Conservation (phyloP, 495 filamentous ascomycete genomes). For the Neurospora sp. region DNA sequence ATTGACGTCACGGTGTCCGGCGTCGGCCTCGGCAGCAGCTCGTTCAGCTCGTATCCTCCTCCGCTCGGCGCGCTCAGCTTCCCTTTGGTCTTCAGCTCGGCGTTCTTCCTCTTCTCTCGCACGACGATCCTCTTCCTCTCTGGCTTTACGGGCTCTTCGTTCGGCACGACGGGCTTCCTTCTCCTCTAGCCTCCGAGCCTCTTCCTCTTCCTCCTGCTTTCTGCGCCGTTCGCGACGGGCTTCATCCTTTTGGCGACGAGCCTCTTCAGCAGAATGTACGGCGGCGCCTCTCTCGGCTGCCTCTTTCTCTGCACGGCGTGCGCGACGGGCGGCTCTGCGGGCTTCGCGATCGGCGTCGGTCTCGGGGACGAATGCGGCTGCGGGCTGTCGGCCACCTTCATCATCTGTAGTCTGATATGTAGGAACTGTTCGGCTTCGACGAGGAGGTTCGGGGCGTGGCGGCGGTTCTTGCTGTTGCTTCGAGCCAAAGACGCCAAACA, state of each 20-base stretch:
- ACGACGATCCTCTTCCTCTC: slow-evolving; percentile 32
- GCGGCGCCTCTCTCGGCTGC: slow-evolving; percentile 36
- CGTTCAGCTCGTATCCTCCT: slow-evolving; percentile 31
- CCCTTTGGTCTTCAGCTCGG: slow-evolving; percentile 28
- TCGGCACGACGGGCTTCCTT: slow-evolving; percentile 43
- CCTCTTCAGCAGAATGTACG: slow-evolving; percentile 38
- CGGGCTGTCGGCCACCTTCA: slow-evolving; percentile 17
- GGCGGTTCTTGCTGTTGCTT: slow-evolving; percentile 14
- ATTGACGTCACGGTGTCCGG: slow-evolving; percentile 32
- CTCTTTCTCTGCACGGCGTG: slow-evolving; percentile 37
- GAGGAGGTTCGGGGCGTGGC: slow-evolving; percentile 30
- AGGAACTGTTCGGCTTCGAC: slow-evolving; percentile 18
- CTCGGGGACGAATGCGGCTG: slow-evolving; percentile 6
- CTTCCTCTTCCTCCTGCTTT: slow-evolving; percentile 34
- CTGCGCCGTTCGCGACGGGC: slow-evolving; percentile 34
- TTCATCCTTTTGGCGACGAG: slow-evolving; percentile 33
- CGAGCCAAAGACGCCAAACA: slow-evolving; percentile 32
- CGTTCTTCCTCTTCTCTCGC: slow-evolving; percentile 32
- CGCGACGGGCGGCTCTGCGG: slow-evolving; percentile 41
- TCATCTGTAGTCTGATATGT: slow-evolving; percentile 34
- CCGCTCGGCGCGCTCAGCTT: slow-evolving; percentile 34
- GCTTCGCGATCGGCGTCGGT: slow-evolving; percentile 43
- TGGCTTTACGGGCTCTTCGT: slow-evolving; percentile 34
- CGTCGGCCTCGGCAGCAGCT: slow-evolving; percentile 33
- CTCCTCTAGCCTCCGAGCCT: slow-evolving; percentile 38